Base-by-base conservation (phyloP, 1,284 basidiomycete species). In the Fomitiporia mediterranea region DNA sequence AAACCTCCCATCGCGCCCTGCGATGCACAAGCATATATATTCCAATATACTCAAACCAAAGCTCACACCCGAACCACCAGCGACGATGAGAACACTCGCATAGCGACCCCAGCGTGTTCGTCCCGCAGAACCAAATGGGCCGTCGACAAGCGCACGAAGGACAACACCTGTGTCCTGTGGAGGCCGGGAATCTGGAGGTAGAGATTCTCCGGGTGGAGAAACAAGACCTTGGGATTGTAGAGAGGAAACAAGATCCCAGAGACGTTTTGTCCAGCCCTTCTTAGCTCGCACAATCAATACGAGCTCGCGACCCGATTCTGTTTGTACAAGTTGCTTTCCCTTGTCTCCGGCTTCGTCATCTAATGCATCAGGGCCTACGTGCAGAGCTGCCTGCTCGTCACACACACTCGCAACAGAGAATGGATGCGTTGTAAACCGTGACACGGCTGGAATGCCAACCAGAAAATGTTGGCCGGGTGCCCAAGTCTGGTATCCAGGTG, bases 381-480 rank as follows among this genome's bases (percentile, higher is more conserved):
- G 63, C 49, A 74, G 70, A 15, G 54, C 61, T 4, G 74, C 74
- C 55, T 77, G 74, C 57, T 77, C 72, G 60, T 89, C 82, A 65
- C 82, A 84, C 28, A 85, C 77, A 38, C 83, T 84, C 17, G 83
- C 83, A 58, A 85, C 84, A 0, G 92, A 93, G 70, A 93, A 94
- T 1, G 91, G 92, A 66, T 94, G 91, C 2, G 83, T 81, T 49
- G 85, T 81, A 67, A 86, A 76, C 43, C 73, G 75, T 5, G 84
- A 83, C 9, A 94, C 74, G 19, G 77, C 77, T 1, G 91, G 91
- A 4, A 93, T 73, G 57, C 77, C 82, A 58, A 94, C 77, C 21
- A 89, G 76, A 62, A 93, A 82, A 68, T 89, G 86, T 67, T 91
- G 89, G 3, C 92, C 92, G 0, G 91, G 84, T 3, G 81, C 76